Conservation (phyloP, 192 early-diverging fungal genomes). For the Helicostylum pulchrum region DNA sequence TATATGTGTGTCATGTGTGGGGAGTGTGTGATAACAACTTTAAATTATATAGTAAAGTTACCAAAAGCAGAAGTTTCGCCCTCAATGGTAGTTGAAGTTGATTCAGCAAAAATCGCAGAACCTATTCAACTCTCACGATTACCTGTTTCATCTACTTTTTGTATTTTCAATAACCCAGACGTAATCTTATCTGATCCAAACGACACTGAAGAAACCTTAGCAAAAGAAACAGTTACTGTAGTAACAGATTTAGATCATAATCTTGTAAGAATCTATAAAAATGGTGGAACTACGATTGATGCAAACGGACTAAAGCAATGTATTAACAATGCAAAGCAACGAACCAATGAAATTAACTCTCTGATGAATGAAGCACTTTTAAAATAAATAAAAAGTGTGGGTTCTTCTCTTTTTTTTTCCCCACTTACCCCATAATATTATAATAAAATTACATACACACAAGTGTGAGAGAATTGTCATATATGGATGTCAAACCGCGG, state of each 20-base stretch:
- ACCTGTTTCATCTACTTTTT: constrained; percentile 61
- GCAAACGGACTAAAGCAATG: constrained; percentile 43
- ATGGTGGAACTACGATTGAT: constrained; percentile 48
- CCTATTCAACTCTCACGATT: constrained; percentile 47
- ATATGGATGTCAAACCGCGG: constrained; percentile 14
- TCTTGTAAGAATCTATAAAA: constrained; percentile 51
- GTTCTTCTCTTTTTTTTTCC: not conserved
- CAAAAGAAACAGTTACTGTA: constrained; percentile 50
- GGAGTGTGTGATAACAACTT: not conserved
- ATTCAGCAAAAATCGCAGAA: constrained; percentile 36
- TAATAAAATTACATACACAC: not conserved
- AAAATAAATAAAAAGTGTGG: not conserved
- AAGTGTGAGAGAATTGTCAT: constrained; percentile 14
- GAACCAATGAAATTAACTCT: constrained; percentile 38
- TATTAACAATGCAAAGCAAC: constrained; percentile 41
- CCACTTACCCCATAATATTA: too few species aligned
- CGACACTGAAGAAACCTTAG: constrained; percentile 62
- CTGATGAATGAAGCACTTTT: constrained; percentile 10
- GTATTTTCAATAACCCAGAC: constrained; percentile 56
- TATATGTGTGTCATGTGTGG: not conserved
- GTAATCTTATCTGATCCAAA: constrained; percentile 65
- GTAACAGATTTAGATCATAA: constrained; percentile 55
- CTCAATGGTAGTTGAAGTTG: constrained; percentile 62
- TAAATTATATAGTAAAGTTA: constrained; percentile 54
- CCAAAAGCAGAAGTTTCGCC: constrained; percentile 67